Evolutionary conservation across 352 stramenopile species (phyloP), one percentile per base, ranked within the genome.

Genomic region (Phytophthora multivora): DNA sequence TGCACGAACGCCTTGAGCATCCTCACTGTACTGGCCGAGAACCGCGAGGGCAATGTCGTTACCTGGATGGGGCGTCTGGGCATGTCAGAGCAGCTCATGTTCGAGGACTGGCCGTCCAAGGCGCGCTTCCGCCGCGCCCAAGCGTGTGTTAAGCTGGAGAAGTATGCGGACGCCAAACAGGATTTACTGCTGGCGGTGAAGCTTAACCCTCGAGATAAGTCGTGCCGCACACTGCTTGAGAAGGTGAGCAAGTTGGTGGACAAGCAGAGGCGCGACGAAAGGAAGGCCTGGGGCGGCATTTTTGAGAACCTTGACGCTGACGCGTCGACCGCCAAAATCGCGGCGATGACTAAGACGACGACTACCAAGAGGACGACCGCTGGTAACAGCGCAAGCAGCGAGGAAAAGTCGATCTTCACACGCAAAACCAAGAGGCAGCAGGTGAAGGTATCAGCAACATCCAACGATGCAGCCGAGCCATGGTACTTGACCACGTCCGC

Each of bases 71-170:
- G 83, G 8, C 80, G 84, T 5, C 66, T 93, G 23, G 87, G 84
- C 23, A 61, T 95, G 41, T 83, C 79, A 1, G 80, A 95, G 45
- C 77, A 92, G 61, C 71, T 89, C 16, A 80, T 95, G 71, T 93
- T 92, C 45, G 78, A 90, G 46, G 87, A 95, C 39, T 95, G 87
- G 87, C 87, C 87, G 28, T 88, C 83, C 26, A 95, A 95, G 66
- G 87, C 87, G 38, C 84, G 80, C 10, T 95, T 95, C 66, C 87
- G 87, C 43, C 87, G 87, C 35, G 87, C 87, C 0, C 86, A 93
- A 60, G 87, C 87, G 11, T 80, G 70, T 46, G 61, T 88, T 35
- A 93, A 92, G 64, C 71, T 88, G 43, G 81, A 79, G 48, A 95
- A 91, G 64, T 83, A 80, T 63, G 28, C 43, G 18, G 87, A 93